phyloP scores from a whole-genome alignment of 2,329 filamentous ascomycete genomes.

The Cryphonectria carpinicola region DNA sequence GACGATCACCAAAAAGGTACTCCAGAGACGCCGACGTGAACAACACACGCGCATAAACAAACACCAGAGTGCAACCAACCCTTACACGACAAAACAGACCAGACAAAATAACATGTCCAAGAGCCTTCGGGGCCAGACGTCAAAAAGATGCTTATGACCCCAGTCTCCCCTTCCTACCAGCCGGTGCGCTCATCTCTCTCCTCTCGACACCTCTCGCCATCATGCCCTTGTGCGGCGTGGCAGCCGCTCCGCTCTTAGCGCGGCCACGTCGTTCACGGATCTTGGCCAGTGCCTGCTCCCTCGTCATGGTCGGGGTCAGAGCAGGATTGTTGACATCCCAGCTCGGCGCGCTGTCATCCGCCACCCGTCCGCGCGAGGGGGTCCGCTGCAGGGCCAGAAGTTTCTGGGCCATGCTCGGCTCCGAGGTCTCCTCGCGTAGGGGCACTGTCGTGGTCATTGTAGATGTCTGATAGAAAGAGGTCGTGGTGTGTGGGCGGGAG shows the following conservation, averaged over 20 bases:
- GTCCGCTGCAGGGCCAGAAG: conserved; percentile 46
- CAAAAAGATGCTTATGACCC: conserved; percentile 9
- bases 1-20: neutral
- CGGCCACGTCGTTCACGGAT: conserved; percentile 74
- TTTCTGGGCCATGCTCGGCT: conserved; percentile 49
- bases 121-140: neutral
- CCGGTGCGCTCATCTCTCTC: conserved; percentile 54
- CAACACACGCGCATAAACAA: neutral
- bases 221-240: conserved; percentile 65
- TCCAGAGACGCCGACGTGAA: conserved; percentile 4
- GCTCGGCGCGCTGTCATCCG: conserved; percentile 37
- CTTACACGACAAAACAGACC: neutral
- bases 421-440: conserved; percentile 50
- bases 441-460: conserved; percentile 58
- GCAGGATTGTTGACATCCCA: conserved; percentile 63
- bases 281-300: conserved; percentile 75
- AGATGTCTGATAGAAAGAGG: conserved; percentile 52
- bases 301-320: conserved; percentile 67
- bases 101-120: neutral
- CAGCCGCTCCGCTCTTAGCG: conserved; percentile 68
- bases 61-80: neutral
- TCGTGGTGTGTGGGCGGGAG: conserved; percentile 50
- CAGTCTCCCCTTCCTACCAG: conserved; percentile 25
- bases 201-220: conserved; percentile 53
- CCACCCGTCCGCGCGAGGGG: conserved; percentile 39